A percentile compares a stretch with the other conserved stretches of the same genome.
Evolutionary conservation across 352 stramenopile genomes (phyloP).

Genomic region (Plasmopara halstedii): DNA sequence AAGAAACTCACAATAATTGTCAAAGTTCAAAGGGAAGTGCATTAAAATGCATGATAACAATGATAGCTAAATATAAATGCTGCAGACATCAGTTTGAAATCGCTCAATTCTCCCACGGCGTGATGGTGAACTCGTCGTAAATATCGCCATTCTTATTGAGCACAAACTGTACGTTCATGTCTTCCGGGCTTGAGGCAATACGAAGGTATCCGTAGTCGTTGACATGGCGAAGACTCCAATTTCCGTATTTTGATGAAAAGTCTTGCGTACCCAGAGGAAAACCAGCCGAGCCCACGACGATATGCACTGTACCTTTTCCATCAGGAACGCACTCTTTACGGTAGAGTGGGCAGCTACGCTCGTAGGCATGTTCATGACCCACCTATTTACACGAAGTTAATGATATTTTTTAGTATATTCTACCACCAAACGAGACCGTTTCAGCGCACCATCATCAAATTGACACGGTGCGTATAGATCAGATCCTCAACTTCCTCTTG

Average conservation of each 20-base stretch:
- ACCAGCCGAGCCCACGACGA: conserved; percentile 72
- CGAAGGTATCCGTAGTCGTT: conserved; percentile 69
- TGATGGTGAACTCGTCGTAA: conserved; percentile 45
- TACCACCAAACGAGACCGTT: neutral
- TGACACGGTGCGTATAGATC: conserved; percentile 74
- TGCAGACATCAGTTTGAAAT: conserved; percentile 1
- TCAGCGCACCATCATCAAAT: conserved; percentile 73
- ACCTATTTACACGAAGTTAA: conserved; percentile 20
- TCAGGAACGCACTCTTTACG: conserved; percentile 48
- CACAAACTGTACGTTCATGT: conserved; percentile 57
- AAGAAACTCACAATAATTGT: neutral
- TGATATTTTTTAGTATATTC: conserved; percentile 1
- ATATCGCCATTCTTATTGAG: conserved; percentile 61
- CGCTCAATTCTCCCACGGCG: conserved; percentile 16
- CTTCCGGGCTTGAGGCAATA: conserved; percentile 24
- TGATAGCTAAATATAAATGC: conserved; percentile 21
- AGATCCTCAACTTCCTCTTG: conserved; percentile 86
- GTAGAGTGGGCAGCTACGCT: conserved; percentile 78
- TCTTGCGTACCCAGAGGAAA: conserved; percentile 37
- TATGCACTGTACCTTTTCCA: conserved; percentile 56
- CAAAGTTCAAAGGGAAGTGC: conserved; percentile 1
- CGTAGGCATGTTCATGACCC: conserved; percentile 88
- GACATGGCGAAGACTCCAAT: conserved; percentile 57
- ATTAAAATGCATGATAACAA: conserved; percentile 9
- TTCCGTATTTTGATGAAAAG: conserved; percentile 53